A percentile compares a stretch with the other conserved stretches of the same genome.
phyloP scores from a whole-genome alignment of 768 basidiomycete species.

The Coprinopsis sp. region DNA sequence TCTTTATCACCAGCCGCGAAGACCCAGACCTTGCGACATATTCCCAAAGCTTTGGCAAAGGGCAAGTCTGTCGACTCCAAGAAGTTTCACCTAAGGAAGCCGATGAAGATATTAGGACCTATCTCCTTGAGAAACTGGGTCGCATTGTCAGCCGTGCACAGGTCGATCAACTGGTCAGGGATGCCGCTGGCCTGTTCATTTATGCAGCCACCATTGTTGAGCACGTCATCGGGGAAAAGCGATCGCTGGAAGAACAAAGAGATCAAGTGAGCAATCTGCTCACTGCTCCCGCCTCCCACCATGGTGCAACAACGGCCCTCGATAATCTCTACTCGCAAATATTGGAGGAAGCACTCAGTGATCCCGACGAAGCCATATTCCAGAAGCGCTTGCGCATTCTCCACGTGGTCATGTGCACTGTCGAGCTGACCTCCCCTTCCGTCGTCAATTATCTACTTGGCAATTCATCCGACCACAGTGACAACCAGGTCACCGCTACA shows the following conservation, averaged over 20 bases:
- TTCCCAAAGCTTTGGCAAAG: background rate
- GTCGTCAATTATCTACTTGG: constrained; percentile 12
- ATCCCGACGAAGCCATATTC: constrained; percentile 7
- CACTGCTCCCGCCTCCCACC: too few relatives aligned
- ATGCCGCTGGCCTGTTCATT: too few relatives aligned
- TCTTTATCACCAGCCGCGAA: too few relatives aligned
- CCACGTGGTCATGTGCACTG: constrained; percentile 19
- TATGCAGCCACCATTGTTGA: too few relatives aligned
- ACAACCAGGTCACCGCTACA: background rate
- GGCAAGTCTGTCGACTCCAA: constrained; percentile 4
- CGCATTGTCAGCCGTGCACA: background rate
- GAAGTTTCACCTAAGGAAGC: background rate
- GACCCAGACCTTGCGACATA: background rate
- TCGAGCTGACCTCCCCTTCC: constrained; percentile 13
- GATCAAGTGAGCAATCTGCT: too few relatives aligned
- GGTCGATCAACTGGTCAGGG: constrained; percentile 11
- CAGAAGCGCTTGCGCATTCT: constrained; percentile 12
- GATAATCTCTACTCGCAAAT: constrained; percentile 15
- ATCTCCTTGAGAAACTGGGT: background rate
- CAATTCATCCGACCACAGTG: background rate
- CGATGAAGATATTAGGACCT: constrained; percentile 2
- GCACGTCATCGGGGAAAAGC: too few relatives aligned
- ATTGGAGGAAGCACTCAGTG: constrained; percentile 13
- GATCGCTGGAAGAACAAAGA: too few relatives aligned
- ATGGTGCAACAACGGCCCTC: constrained; percentile 9